These are phyloP conservation scores for Sutorius eximius DNA, from an alignment of 1,284 basidiomycete genomes.

Conservation along the genomic window DNA sequence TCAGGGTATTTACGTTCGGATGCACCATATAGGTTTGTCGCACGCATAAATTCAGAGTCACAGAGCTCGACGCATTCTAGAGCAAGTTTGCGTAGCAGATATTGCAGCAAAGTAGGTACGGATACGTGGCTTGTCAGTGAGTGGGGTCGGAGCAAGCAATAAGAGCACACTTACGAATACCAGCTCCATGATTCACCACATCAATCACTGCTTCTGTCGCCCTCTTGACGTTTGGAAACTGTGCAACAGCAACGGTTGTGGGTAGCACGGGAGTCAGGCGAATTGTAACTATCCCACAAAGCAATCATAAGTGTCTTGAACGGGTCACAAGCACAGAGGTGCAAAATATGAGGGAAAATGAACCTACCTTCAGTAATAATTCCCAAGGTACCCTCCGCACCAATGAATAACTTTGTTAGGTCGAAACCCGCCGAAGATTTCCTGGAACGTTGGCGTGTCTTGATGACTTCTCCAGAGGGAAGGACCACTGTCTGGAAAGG, in stretches of 20 bases:
- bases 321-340: neutral
- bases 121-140: neutral
- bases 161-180: slow-evolving; percentile 52
- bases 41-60: slow-evolving; percentile 69
- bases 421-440: slow-evolving; percentile 95
- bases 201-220: slow-evolving; percentile 76
- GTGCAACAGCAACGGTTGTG: slow-evolving; percentile 68
- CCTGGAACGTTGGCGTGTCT: slow-evolving; percentile 81
- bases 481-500: slow-evolving; percentile 78
- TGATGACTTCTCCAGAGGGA: slow-evolving; percentile 90
- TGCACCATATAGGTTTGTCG: slow-evolving; percentile 65
- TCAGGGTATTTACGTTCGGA: slow-evolving; percentile 63
- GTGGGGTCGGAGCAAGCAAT: neutral
- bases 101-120: neutral
- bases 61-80: slow-evolving; percentile 77
- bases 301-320: slow-evolving; percentile 1
- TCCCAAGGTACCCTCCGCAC: slow-evolving; percentile 92
- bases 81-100: neutral
- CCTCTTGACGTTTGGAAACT: slow-evolving; percentile 63
- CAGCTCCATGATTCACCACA: slow-evolving; percentile 72
- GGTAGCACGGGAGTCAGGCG: slow-evolving; percentile 80
- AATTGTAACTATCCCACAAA: slow-evolving; percentile 59
- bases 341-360: neutral
- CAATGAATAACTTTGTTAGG: slow-evolving; percentile 88
- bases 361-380: slow-evolving; percentile 83